phyloP scores from a whole-genome alignment of 352 stramenopile genomes.

The Phytophthora syringae region DNA sequence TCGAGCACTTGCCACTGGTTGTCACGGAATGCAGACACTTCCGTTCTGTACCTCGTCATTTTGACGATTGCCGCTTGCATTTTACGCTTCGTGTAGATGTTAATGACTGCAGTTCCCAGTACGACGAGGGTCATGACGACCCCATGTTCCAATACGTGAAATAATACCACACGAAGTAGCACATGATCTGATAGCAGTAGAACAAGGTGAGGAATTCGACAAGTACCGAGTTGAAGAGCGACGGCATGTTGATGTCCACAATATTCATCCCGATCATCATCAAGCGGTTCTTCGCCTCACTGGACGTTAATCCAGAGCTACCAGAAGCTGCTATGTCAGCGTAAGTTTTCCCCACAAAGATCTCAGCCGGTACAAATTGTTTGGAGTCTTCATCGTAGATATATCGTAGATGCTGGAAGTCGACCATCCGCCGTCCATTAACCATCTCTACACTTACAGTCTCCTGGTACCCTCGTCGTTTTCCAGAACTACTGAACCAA shows the following conservation, averaged over 20 bases:
- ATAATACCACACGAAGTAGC: conserved; percentile 70
- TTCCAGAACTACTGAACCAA: background rate
- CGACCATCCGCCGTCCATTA: background rate
- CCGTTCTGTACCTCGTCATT: conserved; percentile 54
- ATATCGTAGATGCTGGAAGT: no score
- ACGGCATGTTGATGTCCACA: background rate
- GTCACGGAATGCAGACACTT: conserved; percentile 54
- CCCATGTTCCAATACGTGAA: no score
- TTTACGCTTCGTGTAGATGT: conserved; percentile 55
- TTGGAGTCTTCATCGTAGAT: no score
- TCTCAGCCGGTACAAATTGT: conserved; percentile 1
- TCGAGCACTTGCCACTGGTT: conserved; percentile 44
- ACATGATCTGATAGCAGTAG: conserved; percentile 62
- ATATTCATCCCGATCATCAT: background rate
- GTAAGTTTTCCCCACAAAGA: conserved; percentile 36
- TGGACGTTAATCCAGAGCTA: conserved; percentile 15
- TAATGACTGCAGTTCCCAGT: conserved; percentile 40
- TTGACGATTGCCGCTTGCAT: conserved; percentile 50
- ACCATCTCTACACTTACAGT: no score
- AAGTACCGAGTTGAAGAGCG: background rate
- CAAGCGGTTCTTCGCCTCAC: background rate
- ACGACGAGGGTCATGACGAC: conserved; percentile 49
- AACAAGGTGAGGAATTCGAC: no score
- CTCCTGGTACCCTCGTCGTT: no score
- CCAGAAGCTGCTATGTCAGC: conserved; percentile 8